Percentiles rank a stretch among this genome's conserved stretches.
Evolutionary conservation across 108 stramenopile genomes (phyloP).

Genomic region (Cyclotella cryptica): DNA sequence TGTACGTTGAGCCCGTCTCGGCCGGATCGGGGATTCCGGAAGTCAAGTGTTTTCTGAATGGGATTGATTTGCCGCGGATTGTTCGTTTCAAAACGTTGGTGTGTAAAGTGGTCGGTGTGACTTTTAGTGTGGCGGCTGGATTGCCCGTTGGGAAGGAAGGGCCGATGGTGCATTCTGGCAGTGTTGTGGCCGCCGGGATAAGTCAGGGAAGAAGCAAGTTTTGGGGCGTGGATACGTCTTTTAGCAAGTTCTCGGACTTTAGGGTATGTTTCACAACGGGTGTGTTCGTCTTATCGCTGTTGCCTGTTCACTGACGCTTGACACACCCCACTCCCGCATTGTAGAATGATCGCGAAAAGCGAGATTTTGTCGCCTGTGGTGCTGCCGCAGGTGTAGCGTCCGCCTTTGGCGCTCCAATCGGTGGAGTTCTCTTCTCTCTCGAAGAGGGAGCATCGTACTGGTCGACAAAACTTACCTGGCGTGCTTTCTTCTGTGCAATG

Average conservation of each 20-base stretch:
- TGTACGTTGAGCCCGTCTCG: constrained; percentile 89
- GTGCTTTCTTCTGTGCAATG: constrained; percentile 98
- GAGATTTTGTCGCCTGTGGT: constrained; percentile 97
- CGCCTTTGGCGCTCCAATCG: constrained; percentile 97
- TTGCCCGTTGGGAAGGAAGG: constrained; percentile 98
- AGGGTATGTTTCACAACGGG: constrained; percentile 35
- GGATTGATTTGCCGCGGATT: constrained; percentile 89
- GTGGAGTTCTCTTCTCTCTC: constrained; percentile 94
- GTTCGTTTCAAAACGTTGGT: constrained; percentile 93
- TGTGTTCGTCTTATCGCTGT: background rate
- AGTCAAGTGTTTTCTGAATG: constrained; percentile 98
- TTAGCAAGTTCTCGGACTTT: constrained; percentile 92
- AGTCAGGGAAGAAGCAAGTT: constrained; percentile 89
- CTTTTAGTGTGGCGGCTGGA: constrained; percentile 92
- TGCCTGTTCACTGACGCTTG: background rate
- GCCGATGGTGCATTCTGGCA: constrained; percentile 91
- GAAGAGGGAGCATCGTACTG: constrained; percentile 97
- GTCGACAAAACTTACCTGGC: constrained; percentile 96
- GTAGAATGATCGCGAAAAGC: constrained; percentile 24
- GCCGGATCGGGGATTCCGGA: constrained; percentile 98
- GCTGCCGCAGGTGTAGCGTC: constrained; percentile 95
- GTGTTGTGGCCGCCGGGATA: constrained; percentile 86
- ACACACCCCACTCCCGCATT: constrained; percentile 24
- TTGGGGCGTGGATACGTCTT: constrained; percentile 91
- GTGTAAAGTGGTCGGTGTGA: constrained; percentile 94